Percentiles rank a stretch among this genome's conserved stretches.
phyloP scores from a whole-genome alignment of 257 asterid species.

The Rauvolfia tetraphylla region DNA sequence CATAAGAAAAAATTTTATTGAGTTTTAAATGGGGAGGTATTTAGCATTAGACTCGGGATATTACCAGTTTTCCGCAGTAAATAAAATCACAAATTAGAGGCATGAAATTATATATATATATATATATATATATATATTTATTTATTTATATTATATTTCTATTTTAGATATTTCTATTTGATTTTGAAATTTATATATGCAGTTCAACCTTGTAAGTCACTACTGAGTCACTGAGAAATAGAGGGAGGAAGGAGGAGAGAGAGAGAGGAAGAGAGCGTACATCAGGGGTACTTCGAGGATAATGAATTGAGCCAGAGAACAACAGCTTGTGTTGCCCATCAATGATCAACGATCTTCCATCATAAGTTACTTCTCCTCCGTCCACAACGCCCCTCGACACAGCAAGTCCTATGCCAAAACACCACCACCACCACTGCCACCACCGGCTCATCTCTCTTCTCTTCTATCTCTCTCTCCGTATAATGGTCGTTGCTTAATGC shows the following conservation, averaged over 20 bases:
- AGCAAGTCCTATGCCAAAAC: neutral
- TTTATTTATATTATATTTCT: too few relatives aligned
- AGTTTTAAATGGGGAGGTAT: too few relatives aligned
- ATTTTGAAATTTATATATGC: too few relatives aligned
- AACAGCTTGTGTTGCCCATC: conserved; percentile 62
- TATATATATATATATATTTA: too few relatives aligned
- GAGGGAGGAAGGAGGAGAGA: neutral
- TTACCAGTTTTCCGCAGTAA: too few relatives aligned
- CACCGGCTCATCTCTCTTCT: neutral
- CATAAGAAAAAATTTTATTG: too few relatives aligned
- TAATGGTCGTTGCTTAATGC: neutral
- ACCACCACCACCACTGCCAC: neutral
- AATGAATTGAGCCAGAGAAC: conserved; percentile 88
- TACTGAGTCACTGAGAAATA: neutral
- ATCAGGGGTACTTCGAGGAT: conserved; percentile 84
- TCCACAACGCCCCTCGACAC: conserved; percentile 28
- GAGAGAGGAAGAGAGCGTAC: conserved; percentile 35
- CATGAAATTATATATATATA: too few relatives aligned
- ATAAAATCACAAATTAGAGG: too few relatives aligned
- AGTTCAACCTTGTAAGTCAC: neutral
- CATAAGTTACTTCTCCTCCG: conserved; percentile 55
- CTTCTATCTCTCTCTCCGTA: neutral
- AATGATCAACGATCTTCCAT: conserved; percentile 63
- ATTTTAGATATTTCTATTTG: too few relatives aligned
- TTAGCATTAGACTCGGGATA: too few relatives aligned